Conservation (phyloP, 192 early-diverging fungal genomes). For the Blastocladiella britannica region DNA sequence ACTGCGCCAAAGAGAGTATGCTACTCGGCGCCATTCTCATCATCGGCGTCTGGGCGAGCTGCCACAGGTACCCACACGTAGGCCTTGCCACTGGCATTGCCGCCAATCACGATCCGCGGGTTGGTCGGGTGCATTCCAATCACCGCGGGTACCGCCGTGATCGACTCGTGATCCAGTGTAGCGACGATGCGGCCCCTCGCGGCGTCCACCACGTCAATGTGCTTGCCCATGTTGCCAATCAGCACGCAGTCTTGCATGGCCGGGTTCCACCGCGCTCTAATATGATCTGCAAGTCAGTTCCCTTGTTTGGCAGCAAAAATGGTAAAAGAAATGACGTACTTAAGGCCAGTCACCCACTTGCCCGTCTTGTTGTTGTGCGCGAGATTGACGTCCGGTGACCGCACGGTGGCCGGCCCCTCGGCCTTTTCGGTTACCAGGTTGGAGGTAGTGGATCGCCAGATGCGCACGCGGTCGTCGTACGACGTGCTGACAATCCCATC, state of each 20-base stretch:
- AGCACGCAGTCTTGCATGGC: background rate
- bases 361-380: constrained; percentile 1
- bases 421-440: too few relatives aligned
- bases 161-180: background rate
- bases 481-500: background rate
- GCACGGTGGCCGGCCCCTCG: background rate
- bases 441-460: too few relatives aligned
- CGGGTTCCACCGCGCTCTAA: background rate
- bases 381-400: background rate
- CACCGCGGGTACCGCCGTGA: background rate
- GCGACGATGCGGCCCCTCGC: background rate
- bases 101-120: background rate
- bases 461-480: background rate
- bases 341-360: background rate
- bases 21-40: too few relatives aligned
- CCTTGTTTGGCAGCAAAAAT: too few relatives aligned
- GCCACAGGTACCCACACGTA: too few relatives aligned
- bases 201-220: background rate
- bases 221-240: background rate
- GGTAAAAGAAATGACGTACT: too few relatives aligned
- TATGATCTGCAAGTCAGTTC: too few relatives aligned
- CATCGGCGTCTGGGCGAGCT: too few relatives aligned
- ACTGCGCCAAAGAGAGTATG: too few relatives aligned
- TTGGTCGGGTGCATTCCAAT: background rate
- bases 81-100: background rate